Percentiles rank a stretch among this genome's conserved stretches.
phyloP scores from a whole-genome alignment of 1,139 yeast species.

The Candida buenavistaensis region DNA sequence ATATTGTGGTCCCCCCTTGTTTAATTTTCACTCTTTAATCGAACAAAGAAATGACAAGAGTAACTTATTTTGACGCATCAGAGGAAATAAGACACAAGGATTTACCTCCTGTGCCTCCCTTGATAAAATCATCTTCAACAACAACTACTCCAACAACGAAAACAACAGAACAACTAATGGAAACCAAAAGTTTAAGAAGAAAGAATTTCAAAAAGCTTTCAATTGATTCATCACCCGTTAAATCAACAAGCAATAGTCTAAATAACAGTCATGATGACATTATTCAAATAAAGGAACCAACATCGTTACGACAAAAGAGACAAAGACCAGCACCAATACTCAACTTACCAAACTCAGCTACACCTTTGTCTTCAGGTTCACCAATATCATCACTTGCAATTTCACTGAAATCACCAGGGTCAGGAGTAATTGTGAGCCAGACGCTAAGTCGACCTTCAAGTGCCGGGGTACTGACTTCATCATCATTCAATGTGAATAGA shows the following conservation, averaged over 20 bases:
- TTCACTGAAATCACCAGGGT: conserved; percentile 7
- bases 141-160: conserved; percentile 16
- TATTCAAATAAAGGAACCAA: conserved; percentile 13
- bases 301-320: conserved; percentile 17
- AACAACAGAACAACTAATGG: conserved; percentile 25
- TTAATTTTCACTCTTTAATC: no score
- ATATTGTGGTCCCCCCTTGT: no score
- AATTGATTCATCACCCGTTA: conserved; percentile 30
- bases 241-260: conserved; percentile 1
- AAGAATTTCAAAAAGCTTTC: conserved; percentile 74
- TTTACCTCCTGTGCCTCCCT: no score
- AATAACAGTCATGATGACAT: conserved; percentile 8
- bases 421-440: conserved; percentile 12
- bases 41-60: neutral
- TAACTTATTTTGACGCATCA: neutral
- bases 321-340: conserved; percentile 29
- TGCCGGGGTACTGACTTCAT: conserved; percentile 3
- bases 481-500: conserved; percentile 16
- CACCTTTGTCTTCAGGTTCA: conserved; percentile 8
- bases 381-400: conserved; percentile 4
- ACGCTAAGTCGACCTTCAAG: conserved; percentile 12
- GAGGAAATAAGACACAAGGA: neutral
- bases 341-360: conserved; percentile 13
- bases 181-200: conserved; percentile 64
- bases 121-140: neutral